Conservation (phyloP, 2,329 filamentous ascomycete genomes). For the Ceratocystis papillata region DNA sequence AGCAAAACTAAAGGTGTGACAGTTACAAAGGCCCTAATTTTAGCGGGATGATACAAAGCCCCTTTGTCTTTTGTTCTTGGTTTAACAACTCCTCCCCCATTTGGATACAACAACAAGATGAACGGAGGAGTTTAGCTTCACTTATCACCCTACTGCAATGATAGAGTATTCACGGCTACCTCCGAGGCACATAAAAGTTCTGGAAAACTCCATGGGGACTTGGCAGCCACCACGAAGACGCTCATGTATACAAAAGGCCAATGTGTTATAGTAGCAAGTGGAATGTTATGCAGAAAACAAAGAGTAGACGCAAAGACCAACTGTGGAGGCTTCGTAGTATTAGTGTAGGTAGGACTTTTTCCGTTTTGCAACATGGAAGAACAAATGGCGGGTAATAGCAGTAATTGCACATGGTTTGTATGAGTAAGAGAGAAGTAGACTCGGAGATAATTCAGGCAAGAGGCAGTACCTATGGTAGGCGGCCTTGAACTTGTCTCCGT, state of each 20-base stretch:
- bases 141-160: background rate
- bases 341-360: background rate
- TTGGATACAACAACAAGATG: too few species aligned
- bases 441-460: background rate
- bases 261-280: background rate
- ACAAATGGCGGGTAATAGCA: background rate
- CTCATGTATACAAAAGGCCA: background rate
- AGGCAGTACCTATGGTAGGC: background rate
- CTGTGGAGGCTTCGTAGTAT: background rate
- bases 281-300: background rate
- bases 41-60: background rate
- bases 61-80: background rate
- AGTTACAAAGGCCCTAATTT: conserved; percentile 1
- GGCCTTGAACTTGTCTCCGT: background rate
- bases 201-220: background rate
- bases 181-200: background rate
- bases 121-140: too few species aligned
- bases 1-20: background rate
- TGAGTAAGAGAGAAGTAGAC: background rate
- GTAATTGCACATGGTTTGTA: background rate
- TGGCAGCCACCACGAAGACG: background rate
- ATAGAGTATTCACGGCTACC: background rate
- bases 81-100: background rate
- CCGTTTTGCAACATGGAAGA: too few species aligned
- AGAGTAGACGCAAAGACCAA: background rate